phyloP scores from a whole-genome alignment of 2,329 filamentous ascomycete genomes.

The Acrodontium crateriforme region DNA sequence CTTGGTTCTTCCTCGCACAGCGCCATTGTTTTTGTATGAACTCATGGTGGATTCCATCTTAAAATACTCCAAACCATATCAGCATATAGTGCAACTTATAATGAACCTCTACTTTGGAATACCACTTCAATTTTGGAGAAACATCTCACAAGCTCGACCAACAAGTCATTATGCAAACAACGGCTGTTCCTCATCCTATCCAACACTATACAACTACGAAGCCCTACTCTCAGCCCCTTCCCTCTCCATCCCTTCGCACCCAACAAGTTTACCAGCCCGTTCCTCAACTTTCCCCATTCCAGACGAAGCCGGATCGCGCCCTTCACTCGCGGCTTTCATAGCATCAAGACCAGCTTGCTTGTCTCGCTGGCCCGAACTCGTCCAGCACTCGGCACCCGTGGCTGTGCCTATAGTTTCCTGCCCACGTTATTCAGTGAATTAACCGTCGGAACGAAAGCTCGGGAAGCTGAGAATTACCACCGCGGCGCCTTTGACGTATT shows the following conservation, averaged over 20 bases:
- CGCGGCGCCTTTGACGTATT: conserved; percentile 55
- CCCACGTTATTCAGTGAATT: neutral
- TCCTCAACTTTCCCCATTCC: conserved; percentile 53
- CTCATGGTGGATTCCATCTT: conserved; percentile 14
- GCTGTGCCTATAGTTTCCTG: conserved; percentile 47
- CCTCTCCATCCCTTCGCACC: conserved; percentile 56
- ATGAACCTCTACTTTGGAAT: no score
- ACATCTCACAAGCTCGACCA: no score
- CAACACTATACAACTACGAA: conserved; percentile 1
- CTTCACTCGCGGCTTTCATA: conserved; percentile 48
- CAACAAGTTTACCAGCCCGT: conserved; percentile 47
- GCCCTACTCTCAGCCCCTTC: conserved; percentile 42
- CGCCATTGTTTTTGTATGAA: conserved; percentile 19
- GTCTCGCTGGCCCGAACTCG: conserved; percentile 47
- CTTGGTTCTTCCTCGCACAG: conserved; percentile 19
- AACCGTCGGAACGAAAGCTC: conserved; percentile 2
- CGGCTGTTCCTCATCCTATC: neutral
- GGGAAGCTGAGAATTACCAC: conserved; percentile 34
- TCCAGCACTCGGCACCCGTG: conserved; percentile 51
- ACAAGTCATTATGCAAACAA: no score
- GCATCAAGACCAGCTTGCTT: conserved; percentile 47
- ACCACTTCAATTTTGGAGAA: neutral
- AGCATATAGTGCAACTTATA: no score
- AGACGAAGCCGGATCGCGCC: conserved; percentile 37
- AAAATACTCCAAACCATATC: neutral